A percentile compares a stretch with the other conserved stretches of the same genome.
phyloP scores from a whole-genome alignment of 768 basidiomycete genomes.

The Rhodotorula kratochvilovae region DNA sequence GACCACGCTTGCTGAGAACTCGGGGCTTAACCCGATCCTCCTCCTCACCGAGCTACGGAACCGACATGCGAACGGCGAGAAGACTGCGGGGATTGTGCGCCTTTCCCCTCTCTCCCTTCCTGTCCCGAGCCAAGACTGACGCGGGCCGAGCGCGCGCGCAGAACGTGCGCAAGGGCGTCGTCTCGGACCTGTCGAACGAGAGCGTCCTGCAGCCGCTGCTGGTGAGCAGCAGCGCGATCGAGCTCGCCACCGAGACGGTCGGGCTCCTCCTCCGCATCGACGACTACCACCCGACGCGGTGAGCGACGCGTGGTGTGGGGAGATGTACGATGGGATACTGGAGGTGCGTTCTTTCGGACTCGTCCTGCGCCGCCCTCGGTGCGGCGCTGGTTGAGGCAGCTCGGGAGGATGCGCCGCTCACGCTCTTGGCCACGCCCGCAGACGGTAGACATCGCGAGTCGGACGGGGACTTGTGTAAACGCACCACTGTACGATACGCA shows the following conservation, averaged over 20 bases:
- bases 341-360: too few species aligned
- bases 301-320: neutral
- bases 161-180: slow-evolving; percentile 94
- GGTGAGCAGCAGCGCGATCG: slow-evolving; percentile 90
- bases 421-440: too few species aligned
- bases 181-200: slow-evolving; percentile 95
- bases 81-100: slow-evolving; percentile 75
- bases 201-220: slow-evolving; percentile 89
- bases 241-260: slow-evolving; percentile 96
- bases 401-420: too few species aligned
- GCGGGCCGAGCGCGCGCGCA: too few species aligned
- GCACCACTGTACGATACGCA: neutral
- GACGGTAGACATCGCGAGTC: too few species aligned
- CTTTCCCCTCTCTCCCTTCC: neutral
- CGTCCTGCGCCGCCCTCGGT: too few species aligned
- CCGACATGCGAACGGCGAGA: slow-evolving; percentile 89
- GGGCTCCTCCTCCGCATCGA: slow-evolving; percentile 87
- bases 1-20: slow-evolving; percentile 95
- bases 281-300: slow-evolving; percentile 21
- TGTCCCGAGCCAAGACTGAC: too few species aligned
- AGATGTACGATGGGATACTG: too few species aligned
- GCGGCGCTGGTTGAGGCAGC: too few species aligned
- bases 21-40: slow-evolving; percentile 92
- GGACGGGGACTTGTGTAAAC: neutral
- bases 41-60: slow-evolving; percentile 98